Percentiles rank a stretch among this genome's conserved stretches.
Conservation (phyloP, 192 early-diverging fungal genomes). For the Geosiphon pyriformis region DNA sequence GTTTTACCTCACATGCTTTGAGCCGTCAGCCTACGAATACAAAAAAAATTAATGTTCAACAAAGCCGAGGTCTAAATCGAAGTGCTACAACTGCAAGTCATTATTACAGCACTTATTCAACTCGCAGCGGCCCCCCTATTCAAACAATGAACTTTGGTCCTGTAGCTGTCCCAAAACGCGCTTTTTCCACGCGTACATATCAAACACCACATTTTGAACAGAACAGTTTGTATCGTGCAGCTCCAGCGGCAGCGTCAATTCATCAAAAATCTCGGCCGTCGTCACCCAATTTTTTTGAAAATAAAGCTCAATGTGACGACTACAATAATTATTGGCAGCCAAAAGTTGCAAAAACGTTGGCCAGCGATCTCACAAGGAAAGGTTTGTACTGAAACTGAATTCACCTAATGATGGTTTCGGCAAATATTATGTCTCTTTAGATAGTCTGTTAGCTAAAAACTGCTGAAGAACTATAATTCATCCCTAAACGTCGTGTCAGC, state of each 20-base stretch:
- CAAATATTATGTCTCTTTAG: too few relatives aligned
- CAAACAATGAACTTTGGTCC: too few relatives aligned
- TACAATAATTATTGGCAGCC: constrained; percentile 5
- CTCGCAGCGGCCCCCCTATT: neutral
- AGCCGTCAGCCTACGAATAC: neutral
- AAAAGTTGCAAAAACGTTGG: constrained; percentile 6
- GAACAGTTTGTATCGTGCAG: neutral
- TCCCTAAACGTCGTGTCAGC: too few relatives aligned
- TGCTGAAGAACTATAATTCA: too few relatives aligned
- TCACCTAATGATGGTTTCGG: too few relatives aligned
- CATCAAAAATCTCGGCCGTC: neutral
- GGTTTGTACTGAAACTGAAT: too few relatives aligned
- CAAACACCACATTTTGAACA: neutral
- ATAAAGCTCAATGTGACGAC: neutral
- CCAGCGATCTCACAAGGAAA: neutral
- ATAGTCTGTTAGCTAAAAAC: too few relatives aligned
- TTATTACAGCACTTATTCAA: neutral
- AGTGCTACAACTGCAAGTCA: neutral
- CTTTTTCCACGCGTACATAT: neutral
- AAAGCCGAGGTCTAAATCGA: neutral
- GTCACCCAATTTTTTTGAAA: neutral
- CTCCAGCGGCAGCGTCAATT: neutral
- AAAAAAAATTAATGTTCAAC: neutral
- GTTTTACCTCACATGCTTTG: neutral
- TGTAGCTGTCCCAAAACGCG: neutral